Conservation (phyloP, 2,329 filamentous ascomycete species). For the Exophiala sp. region DNA sequence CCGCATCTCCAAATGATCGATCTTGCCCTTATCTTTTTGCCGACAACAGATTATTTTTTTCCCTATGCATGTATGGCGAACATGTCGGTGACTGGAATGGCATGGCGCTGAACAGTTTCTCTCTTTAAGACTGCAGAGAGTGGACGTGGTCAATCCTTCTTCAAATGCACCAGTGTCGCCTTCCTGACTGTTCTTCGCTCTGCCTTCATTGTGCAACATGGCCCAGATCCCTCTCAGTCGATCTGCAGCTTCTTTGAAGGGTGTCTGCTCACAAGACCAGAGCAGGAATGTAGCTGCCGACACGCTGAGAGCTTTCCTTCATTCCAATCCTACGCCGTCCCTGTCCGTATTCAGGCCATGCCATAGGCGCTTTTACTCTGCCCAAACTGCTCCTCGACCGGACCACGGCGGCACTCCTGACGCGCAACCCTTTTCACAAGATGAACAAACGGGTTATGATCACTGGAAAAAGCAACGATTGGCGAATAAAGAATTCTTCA, state of each 20-base stretch:
- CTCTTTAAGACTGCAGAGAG: no score
- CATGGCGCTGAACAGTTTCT: background rate
- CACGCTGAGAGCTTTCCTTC: conserved; percentile 17
- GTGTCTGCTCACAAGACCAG: conserved; percentile 31
- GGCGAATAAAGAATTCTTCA: conserved; percentile 70
- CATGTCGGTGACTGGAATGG: no score
- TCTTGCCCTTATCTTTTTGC: no score
- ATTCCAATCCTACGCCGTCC: background rate
- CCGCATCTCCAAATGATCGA: no score
- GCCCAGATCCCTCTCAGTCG: conserved; percentile 34
- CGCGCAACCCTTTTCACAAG: background rate
- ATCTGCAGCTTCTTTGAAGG: conserved; percentile 22
- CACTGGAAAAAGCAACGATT: conserved; percentile 43
- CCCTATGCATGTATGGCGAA: no score
- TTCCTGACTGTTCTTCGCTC: background rate
- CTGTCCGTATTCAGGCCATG: background rate
- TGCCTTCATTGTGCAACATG: conserved; percentile 34
- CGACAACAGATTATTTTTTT: no score
- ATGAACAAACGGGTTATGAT: conserved; percentile 28
- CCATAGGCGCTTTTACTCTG: conserved; percentile 17
- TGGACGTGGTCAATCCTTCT: background rate
- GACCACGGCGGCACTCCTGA: conserved; percentile 23
- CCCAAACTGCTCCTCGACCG: conserved; percentile 20
- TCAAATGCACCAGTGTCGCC: background rate
- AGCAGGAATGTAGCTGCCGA: conserved; percentile 30